A percentile compares a stretch with the other conserved stretches of the same genome.
phyloP scores from a whole-genome alignment of 139 green algal species.

The Nannochloris sp. region DNA sequence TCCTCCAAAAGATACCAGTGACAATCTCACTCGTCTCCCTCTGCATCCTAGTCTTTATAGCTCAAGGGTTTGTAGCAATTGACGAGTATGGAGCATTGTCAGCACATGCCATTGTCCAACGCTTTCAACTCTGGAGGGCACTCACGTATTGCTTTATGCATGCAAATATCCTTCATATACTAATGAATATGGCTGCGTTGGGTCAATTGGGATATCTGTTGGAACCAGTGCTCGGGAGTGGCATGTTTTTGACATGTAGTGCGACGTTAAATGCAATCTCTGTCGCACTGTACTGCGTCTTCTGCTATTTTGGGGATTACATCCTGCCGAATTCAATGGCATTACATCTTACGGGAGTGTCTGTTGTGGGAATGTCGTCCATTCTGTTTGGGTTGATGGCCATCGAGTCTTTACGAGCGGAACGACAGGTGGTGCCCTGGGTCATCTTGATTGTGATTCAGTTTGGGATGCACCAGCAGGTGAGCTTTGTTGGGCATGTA shows the following conservation, averaged over 20 bases:
- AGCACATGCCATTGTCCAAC: neutral
- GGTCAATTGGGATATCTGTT: conserved; percentile 49
- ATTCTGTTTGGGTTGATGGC: no score
- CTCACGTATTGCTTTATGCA: conserved; percentile 54
- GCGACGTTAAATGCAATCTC: neutral
- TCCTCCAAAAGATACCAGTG: neutral
- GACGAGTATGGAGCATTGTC: neutral
- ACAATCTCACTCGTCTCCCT: neutral
- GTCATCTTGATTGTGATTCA: no score
- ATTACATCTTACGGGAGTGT: no score
- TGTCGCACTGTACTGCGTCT: no score
- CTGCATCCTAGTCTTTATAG: neutral
- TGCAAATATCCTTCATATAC: conserved; percentile 50
- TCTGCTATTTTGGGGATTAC: no score
- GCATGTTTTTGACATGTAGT: neutral
- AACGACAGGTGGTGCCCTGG: no score
- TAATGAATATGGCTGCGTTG: conserved; percentile 75
- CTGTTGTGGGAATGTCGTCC: no score
- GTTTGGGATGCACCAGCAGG: no score
- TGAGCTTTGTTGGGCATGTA: no score
- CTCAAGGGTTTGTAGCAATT: neutral
- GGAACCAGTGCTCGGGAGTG: conserved; percentile 28
- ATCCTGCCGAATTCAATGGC: no score
- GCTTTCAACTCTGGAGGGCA: conserved; percentile 37
- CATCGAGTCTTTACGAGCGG: no score